phyloP scores from a whole-genome alignment of 176 grass and related monocot species.

The Aechmea fasciata region DNA sequence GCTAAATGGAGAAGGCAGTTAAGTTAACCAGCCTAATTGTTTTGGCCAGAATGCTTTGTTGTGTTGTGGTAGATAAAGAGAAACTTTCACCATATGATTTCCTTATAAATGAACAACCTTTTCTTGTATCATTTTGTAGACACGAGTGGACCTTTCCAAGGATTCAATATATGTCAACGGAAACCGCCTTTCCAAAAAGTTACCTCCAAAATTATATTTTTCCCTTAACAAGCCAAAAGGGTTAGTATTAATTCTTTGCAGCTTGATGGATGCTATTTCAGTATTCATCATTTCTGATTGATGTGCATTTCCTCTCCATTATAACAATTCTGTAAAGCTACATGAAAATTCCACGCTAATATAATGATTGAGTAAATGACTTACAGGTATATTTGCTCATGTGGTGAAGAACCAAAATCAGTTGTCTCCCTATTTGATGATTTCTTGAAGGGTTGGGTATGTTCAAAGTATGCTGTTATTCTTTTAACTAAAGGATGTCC shows the following conservation, averaged over 20 bases:
- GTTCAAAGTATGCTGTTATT: constrained; percentile 21
- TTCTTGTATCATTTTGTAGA: constrained; percentile 41
- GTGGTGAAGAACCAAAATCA: constrained; percentile 70
- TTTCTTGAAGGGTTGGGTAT: constrained; percentile 81
- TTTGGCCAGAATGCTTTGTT: too few relatives aligned
- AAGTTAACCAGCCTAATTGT: too few relatives aligned
- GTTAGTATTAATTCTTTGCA: constrained; percentile 26
- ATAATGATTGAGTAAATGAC: constrained; percentile 23
- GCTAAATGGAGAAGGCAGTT: too few relatives aligned
- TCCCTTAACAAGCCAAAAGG: constrained; percentile 94
- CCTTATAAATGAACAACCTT: neutral
- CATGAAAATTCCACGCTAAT: neutral
- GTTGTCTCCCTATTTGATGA: constrained; percentile 73
- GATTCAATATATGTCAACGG: constrained; percentile 94
- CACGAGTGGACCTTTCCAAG: constrained; percentile 64
- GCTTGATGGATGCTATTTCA: neutral
- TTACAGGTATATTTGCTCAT: constrained; percentile 82
- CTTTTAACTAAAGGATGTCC: neutral
- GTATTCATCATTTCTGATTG: neutral
- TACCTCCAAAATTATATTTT: constrained; percentile 84
- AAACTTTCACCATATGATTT: too few relatives aligned
- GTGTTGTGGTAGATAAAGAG: too few relatives aligned
- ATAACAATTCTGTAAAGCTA: neutral
- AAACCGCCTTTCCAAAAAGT: constrained; percentile 72
- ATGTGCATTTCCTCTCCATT: neutral